phyloP scores from a whole-genome alignment of 139 green algal species.

The Tetraselmis striata region DNA sequence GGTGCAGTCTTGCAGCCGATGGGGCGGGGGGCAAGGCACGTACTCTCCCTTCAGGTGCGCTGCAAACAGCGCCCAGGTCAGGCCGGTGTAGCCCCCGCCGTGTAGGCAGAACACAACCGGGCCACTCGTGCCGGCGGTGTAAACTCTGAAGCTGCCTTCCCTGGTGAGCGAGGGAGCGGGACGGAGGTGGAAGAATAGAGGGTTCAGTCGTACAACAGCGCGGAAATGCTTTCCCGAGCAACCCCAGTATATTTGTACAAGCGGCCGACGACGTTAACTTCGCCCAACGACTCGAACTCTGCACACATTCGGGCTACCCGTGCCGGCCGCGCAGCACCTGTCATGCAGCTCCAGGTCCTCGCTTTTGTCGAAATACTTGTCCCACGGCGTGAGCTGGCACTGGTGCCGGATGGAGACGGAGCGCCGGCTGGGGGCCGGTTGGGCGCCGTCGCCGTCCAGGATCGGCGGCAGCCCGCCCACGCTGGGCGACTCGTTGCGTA shows the following conservation, averaged over 20 bases:
- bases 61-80: slow-evolving; percentile 78
- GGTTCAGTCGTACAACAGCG: background rate
- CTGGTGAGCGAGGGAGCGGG: slow-evolving; percentile 11
- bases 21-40: background rate
- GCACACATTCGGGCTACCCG: background rate
- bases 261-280: background rate
- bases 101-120: slow-evolving; percentile 72
- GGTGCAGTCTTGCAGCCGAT: no score
- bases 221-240: background rate
- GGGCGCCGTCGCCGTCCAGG: no score
- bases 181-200: background rate
- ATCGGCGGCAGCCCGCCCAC: no score
- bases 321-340: slow-evolving; percentile 7
- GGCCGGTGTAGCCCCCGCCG: slow-evolving; percentile 77
- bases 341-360: slow-evolving; percentile 15
- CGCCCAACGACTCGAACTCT: no score
- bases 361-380: slow-evolving; percentile 27
- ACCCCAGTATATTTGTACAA: background rate
- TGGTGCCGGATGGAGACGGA: no score
- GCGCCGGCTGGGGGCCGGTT: no score
- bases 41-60: slow-evolving; percentile 54
- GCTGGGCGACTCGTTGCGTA: no score
- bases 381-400: slow-evolving; percentile 10
- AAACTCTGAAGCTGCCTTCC: slow-evolving; percentile 57
- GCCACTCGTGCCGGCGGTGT: slow-evolving; percentile 45